Percentiles rank a stretch among this genome's conserved stretches.
Conservation (phyloP, 345 rosid species). For the Salix udensis region DNA sequence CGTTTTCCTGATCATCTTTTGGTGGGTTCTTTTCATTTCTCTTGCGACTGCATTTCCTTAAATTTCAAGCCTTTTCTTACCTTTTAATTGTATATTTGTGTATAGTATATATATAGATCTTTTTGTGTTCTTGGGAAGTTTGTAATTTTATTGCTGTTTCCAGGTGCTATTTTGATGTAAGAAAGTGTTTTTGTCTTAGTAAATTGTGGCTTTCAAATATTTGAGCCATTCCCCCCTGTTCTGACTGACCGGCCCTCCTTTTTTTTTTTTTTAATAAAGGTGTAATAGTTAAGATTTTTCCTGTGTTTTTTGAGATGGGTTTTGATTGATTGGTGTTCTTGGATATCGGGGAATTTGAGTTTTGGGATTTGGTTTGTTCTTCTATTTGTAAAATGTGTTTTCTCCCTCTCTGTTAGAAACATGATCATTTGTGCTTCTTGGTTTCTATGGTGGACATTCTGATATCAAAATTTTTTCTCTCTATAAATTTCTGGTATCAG, state of each 20-base stretch:
- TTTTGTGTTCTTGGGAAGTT: neutral
- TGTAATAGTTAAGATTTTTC: neutral
- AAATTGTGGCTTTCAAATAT: neutral
- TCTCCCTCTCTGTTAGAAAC: neutral
- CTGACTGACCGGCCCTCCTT: neutral
- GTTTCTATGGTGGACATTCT: neutral
- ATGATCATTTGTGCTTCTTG: neutral
- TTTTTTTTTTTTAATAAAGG: neutral
- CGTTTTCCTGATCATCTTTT: neutral
- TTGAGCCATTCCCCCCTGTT: neutral
- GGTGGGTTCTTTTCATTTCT: neutral
- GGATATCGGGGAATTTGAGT: neutral
- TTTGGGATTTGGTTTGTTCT: neutral
- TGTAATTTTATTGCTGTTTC: neutral
- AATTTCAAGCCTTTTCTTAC: neutral
- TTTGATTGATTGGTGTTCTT: neutral
- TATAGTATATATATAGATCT: neutral
- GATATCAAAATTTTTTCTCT: neutral
- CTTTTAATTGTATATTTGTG: neutral
- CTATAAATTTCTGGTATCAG: neutral
- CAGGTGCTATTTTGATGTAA: neutral
- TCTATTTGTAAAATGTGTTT: neutral
- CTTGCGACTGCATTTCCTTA: no score
- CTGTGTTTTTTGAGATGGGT: neutral
- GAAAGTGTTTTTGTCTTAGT: neutral